These are phyloP conservation scores for Peniophora sp. DNA, from an alignment of 1,284 basidiomycete genomes.

Conservation along the genomic window DNA sequence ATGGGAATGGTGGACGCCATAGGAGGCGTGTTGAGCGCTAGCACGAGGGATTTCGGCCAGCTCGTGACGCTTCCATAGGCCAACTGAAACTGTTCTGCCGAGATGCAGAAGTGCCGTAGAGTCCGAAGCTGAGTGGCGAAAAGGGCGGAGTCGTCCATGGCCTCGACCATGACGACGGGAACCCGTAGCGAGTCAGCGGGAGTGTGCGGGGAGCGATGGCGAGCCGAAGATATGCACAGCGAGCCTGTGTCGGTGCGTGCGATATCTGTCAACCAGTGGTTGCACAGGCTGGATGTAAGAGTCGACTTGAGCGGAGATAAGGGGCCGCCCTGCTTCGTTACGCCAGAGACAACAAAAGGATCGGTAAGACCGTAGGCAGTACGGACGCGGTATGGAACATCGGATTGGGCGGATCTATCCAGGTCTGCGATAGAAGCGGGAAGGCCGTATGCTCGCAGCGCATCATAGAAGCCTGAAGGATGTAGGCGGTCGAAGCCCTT, in stretches of 20 bases:
- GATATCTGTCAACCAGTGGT: constrained; percentile 18
- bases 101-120: no score
- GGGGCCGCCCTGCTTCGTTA: constrained; percentile 23
- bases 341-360: constrained; percentile 2
- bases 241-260: no score
- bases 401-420: constrained; percentile 17
- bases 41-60: neutral
- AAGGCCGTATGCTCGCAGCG: constrained; percentile 23
- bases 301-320: constrained; percentile 21
- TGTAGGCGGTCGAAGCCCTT: constrained; percentile 16
- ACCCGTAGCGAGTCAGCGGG: neutral
- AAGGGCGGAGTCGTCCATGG: neutral
- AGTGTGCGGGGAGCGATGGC: neutral
- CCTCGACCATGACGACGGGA: neutral
- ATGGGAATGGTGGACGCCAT: neutral
- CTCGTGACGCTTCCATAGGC: no score
- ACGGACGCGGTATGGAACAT: constrained; percentile 9
- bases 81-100: no score
- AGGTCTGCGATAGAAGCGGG: constrained; percentile 18
- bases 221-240: no score
- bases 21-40: neutral
- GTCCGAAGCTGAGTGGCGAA: neutral
- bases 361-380: constrained; percentile 10
- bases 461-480: constrained; percentile 25
- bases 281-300: constrained; percentile 21